These are phyloP conservation scores for Lentinula sp. DNA, from an alignment of 768 basidiomycete species.

Conservation along the genomic window DNA sequence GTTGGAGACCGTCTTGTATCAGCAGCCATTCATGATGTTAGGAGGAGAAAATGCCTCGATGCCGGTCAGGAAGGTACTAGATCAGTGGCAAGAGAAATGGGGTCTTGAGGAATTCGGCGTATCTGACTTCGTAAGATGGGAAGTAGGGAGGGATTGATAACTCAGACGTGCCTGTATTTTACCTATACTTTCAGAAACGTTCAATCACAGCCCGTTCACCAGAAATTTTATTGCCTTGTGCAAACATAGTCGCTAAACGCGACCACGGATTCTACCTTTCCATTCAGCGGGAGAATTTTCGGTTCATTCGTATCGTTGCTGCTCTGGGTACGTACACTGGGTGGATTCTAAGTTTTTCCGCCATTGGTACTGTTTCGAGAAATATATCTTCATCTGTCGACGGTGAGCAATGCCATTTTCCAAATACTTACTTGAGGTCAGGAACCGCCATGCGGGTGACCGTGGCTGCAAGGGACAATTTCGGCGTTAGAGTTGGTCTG, in stretches of 20 bases:
- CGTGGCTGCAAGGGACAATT: not conserved
- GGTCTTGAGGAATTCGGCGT: slow-evolving; percentile 33
- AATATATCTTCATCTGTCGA: not conserved
- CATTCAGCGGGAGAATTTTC: not conserved
- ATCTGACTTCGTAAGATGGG: slow-evolving; percentile 22
- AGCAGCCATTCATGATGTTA: slow-evolving; percentile 71
- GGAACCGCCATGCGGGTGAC: not conserved
- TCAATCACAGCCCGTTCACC: not conserved
- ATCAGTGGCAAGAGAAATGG: slow-evolving; percentile 47
- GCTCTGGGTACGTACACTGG: not conserved
- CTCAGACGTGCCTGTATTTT: not conserved
- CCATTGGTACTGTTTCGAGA: not conserved
- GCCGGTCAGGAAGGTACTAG: slow-evolving; percentile 39
- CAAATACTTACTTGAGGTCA: not conserved
- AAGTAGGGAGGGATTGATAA: slow-evolving; percentile 14
- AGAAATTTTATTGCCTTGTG: not conserved
- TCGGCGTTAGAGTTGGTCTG: not conserved
- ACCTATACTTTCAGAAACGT: no score
- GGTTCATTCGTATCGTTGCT: not conserved
- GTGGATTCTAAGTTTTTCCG: not conserved
- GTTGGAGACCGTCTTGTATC: slow-evolving; percentile 55
- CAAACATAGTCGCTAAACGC: not conserved
- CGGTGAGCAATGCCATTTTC: not conserved
- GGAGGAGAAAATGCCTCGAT: slow-evolving; percentile 44
- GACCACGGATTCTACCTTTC: not conserved